Percentiles rank a stretch among this genome's conserved stretches.
Conservation (phyloP, 345 rosid genomes). For the Draba incana region DNA sequence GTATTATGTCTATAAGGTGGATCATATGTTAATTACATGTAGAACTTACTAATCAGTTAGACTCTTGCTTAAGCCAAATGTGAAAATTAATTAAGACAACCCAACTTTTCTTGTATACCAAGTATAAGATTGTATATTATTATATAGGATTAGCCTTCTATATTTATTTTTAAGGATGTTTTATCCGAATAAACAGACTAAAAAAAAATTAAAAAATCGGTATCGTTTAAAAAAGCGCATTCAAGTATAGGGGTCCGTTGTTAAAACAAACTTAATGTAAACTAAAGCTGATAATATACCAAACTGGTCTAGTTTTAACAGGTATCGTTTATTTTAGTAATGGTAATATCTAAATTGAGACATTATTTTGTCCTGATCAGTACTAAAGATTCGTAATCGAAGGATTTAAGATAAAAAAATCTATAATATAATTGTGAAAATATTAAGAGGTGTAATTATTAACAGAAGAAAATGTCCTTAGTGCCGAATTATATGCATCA, state of each 20-base stretch:
- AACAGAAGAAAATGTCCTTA: background rate
- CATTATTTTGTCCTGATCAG: background rate
- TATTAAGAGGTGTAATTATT: background rate
- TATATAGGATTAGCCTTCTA: background rate
- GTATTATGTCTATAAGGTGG: slow-evolving; percentile 10
- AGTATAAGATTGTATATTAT: background rate
- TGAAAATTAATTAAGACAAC: slow-evolving; percentile 23
- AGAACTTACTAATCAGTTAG: slow-evolving; percentile 18
- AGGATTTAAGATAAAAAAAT: background rate
- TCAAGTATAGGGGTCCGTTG: too few relatives aligned
- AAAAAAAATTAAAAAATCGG: too few relatives aligned
- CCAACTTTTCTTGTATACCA: slow-evolving; percentile 22
- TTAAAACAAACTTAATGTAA: too few relatives aligned
- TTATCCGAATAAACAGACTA: background rate
- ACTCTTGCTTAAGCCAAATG: slow-evolving; percentile 32
- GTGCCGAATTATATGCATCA: background rate
- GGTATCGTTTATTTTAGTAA: background rate
- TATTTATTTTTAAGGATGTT: background rate
- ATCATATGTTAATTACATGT: slow-evolving; percentile 23
- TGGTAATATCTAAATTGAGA: background rate
- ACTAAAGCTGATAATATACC: background rate
- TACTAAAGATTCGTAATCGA: background rate
- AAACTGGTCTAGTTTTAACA: background rate
- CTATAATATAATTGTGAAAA: too few relatives aligned
- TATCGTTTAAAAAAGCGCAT: too few relatives aligned